Percentiles rank a stretch among this genome's conserved stretches.
These are phyloP conservation scores for Knoxdaviesia proteae DNA, from an alignment of 2,329 filamentous ascomycete genomes.

Conservation along the genomic window DNA sequence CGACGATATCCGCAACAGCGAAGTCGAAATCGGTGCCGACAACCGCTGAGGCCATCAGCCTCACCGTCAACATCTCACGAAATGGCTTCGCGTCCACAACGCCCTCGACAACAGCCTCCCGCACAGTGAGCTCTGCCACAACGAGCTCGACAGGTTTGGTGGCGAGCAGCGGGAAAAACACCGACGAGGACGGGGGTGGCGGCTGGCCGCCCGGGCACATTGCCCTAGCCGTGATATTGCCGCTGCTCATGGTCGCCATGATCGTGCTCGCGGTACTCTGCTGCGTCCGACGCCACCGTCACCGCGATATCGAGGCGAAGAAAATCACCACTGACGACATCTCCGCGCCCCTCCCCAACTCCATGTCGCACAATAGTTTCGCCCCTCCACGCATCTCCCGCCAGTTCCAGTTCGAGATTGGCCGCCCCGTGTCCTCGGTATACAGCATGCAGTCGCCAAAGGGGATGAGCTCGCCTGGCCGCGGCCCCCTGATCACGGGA, in stretches of 20 bases:
- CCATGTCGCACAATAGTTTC: too few relatives aligned
- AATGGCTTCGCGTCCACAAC: conserved; percentile 9
- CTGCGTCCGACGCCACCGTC: conserved; percentile 13
- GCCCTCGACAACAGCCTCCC: conserved; percentile 2
- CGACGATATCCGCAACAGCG: conserved; percentile 2
- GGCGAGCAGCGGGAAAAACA: conserved; percentile 1
- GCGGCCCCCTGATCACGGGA: too few relatives aligned
- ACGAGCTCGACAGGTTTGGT: conserved; percentile 1
- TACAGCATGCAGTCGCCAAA: neutral
- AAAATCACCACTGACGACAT: conserved; percentile 3
- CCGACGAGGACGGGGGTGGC: conserved; percentile 7
- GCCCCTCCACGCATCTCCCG: too few relatives aligned
- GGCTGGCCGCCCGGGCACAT: conserved; percentile 10
- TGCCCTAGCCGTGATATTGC: conserved; percentile 22
- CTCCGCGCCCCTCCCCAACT: neutral
- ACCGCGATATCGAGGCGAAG: conserved; percentile 7
- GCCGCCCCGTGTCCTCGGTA: neutral
- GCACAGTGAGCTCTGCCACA: too few relatives aligned
- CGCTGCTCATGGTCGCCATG: conserved; percentile 16
- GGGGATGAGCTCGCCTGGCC: too few relatives aligned
- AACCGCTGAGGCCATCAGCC: conserved; percentile 12
- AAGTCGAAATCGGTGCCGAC: conserved; percentile 4
- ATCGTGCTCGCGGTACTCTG: conserved; percentile 14
- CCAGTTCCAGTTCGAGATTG: neutral
- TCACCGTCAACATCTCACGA: conserved; percentile 12